These are phyloP conservation scores for Allium sativum DNA, from an alignment of 106 monocot species.

Conservation along the genomic window DNA sequence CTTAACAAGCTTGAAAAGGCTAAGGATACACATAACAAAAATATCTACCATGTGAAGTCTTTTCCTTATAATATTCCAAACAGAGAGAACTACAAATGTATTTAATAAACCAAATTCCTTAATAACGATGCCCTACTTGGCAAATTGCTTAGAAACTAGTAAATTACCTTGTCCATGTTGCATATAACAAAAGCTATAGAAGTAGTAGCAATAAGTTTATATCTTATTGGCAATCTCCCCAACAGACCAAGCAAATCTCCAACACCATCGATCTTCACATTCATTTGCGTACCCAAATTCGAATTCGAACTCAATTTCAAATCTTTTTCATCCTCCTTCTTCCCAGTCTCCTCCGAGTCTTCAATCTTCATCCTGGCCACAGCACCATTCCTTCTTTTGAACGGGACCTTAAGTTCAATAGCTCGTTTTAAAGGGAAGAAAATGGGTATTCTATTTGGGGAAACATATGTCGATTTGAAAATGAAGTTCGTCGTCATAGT, in stretches of 20 bases:
- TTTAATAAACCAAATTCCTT: no score
- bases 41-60: no score
- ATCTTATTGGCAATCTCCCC: slow-evolving; percentile 44
- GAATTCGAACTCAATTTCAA: background rate
- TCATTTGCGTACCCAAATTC: no score
- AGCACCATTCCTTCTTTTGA: slow-evolving; percentile 6
- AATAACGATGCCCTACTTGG: no score
- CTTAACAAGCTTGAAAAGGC: no score
- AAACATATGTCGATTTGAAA: no score
- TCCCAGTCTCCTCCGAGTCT: slow-evolving; percentile 6
- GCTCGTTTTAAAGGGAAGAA: background rate
- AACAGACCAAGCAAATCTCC: slow-evolving; percentile 25
- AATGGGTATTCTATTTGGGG: background rate
- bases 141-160: no score
- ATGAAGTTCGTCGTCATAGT: no score
- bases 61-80: no score
- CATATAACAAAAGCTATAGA: slow-evolving; percentile 94
- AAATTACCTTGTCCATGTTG: slow-evolving; percentile 98
- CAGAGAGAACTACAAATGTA: no score
- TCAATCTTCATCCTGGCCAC: slow-evolving; percentile 3
- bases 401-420: slow-evolving; percentile 6
- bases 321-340: background rate
- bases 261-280: no score
- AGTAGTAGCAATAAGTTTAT: slow-evolving; percentile 73
- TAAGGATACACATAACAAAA: no score